Conservation (phyloP, 1,139 yeast species). For the Scheffersomyces insectosa region DNA sequence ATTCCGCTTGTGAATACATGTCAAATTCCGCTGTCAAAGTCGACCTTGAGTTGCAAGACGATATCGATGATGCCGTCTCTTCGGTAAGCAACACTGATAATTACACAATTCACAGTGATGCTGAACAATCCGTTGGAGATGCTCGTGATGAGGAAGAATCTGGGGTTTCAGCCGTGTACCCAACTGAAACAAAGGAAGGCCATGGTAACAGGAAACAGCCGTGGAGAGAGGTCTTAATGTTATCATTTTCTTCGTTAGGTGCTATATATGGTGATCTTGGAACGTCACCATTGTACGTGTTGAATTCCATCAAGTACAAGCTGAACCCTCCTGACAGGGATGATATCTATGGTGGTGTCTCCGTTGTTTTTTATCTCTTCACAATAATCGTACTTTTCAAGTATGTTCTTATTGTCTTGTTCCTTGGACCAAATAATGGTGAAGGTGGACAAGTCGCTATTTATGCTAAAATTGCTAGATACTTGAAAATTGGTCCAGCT, state of each 20-base stretch:
- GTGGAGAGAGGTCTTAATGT: conserved; percentile 24
- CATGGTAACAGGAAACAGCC: conserved; percentile 13
- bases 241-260: conserved; percentile 47
- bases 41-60: conserved; percentile 6
- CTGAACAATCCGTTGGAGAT: conserved; percentile 2
- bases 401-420: conserved; percentile 49
- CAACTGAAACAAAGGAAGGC: conserved; percentile 1
- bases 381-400: conserved; percentile 54
- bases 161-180: conserved; percentile 6
- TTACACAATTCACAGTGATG: conserved; percentile 1
- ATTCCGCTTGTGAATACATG: conserved; percentile 1
- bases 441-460: conserved; percentile 67
- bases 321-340: conserved; percentile 30
- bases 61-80: not conserved
- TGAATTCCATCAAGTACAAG: conserved; percentile 44
- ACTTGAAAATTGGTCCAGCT: conserved; percentile 47
- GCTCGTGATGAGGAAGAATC: conserved; percentile 15
- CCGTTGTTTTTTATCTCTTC: conserved; percentile 56
- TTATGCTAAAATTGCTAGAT: conserved; percentile 55
- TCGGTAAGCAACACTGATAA: conserved; percentile 2
- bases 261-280: conserved; percentile 65
- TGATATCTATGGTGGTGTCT: conserved; percentile 52
- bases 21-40: conserved; percentile 6
- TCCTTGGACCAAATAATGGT: conserved; percentile 54
- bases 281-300: conserved; percentile 58